Evolutionary conservation across 2,329 filamentous ascomycete species (phyloP), one percentile per base, ranked within the genome.

Genomic region (Verticillium albo-atrum): DNA sequence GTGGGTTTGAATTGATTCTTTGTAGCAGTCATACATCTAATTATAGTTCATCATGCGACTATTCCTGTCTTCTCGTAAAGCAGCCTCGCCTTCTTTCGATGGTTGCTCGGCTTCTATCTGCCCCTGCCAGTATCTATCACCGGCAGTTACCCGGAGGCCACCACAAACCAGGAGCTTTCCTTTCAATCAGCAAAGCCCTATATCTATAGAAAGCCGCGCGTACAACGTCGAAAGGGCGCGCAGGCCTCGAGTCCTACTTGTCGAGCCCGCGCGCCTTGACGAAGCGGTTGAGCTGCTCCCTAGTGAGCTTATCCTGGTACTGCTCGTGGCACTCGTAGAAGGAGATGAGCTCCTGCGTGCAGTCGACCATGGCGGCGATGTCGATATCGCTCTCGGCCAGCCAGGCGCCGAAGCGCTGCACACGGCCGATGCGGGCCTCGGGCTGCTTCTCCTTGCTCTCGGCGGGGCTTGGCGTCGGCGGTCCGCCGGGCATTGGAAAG

Each of bases 271-370:
- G 75, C 0, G 83, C 83, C 68, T 86, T 86, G 68, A 87, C 77
- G 62, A 85, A 86, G 12, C 83, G 75, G 60, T 81, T 82, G 58
- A 87, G 80, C 66, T 85, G 81, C 68, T 86, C 84, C 55, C 80
- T 72, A 2, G 82, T 83, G 42, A 80, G 74, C 67, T 86, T 86
- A 58, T 86, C 84, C 63, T 85, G 84, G 65, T 85, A 86, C 65
- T 83, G 79, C 68, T 86, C 84, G 56, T 84, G 78, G 61, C 78
- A 84, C 69, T 96, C 91, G 71, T 97, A 97, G 63, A 97, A 84
- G 3, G 91, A 93, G 57, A 97, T 91, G 63, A 97, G 83, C 75
- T 97, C 93, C 74, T 97, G 93, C 0, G 91, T 94, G 68, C 90
- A 92, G 73, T 97, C 91, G 56, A 96, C 89, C 72, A 96, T 88